Base-by-base conservation (phyloP, 2,329 filamentous ascomycete genomes). In the Colletotrichum destructivum region DNA sequence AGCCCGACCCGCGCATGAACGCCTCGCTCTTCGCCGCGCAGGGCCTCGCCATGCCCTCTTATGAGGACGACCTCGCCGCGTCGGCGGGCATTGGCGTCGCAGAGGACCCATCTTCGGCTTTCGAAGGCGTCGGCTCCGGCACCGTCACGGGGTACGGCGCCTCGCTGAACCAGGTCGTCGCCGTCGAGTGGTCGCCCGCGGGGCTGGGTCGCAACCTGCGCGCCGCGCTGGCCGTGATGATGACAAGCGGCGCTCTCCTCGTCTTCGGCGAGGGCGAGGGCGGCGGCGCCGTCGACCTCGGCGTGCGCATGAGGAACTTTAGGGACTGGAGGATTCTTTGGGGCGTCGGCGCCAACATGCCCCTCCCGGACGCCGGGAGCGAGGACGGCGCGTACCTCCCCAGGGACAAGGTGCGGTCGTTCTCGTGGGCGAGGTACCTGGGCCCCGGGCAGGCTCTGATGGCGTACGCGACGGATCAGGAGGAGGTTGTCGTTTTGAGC, bases 151-250 rank as follows among this genome's bases (percentile, higher is more conserved):
- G 84, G 18, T 82, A 83, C 2, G 88, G 87, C 4, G 82, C 82
- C 57, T 85, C 86, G 4, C 81, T 90, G 75, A 89, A 88, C 73
- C 88, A 90, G 74, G 84, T 88, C 18, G 83, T 89, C 16, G 79
- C 82, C 11, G 74, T 90, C 23, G 86, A 84, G 59, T 91, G 89
- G 89, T 90, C 88, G n/a, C 88, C 88, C 0, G 80, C 79, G n/a
- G 87, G 87, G 2, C 78, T 91, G n/a, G 88, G 89, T 1, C 83
- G 84, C 51, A 89, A 89, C 75, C 77, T 83, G 9, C 83, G 89
- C 1, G 84, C 88, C 0, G 83, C 89, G 6, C 79, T 91, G 44
- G 84, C 81, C 16, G 85, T 86, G 4, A 77, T 90, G 73, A 85
- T 85, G 1, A 86, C 86, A 11, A 84, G 82, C 1, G 89, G 89